These are phyloP conservation scores for Vitis hybrid DNA, from an alignment of 177 flowering plant genomes.

Conservation along the genomic window DNA sequence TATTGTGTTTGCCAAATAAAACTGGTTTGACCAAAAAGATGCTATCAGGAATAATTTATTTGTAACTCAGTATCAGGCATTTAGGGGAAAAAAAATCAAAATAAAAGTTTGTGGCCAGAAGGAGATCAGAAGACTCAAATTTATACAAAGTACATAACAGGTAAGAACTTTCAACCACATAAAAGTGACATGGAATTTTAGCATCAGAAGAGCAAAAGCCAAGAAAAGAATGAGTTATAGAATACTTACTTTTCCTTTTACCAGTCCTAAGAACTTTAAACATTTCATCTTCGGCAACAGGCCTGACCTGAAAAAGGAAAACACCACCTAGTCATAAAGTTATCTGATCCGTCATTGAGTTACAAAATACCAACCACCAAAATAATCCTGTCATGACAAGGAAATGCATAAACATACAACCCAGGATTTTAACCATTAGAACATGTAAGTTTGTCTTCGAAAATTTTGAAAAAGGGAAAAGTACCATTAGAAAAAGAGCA, in stretches of 20 bases:
- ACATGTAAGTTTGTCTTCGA: no score
- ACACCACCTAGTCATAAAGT: not conserved
- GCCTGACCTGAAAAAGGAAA: conserved; percentile 69
- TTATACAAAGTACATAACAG: not conserved
- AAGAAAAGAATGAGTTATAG: not conserved
- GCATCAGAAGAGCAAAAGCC: not conserved
- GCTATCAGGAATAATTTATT: no score
- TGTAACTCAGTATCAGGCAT: no score
- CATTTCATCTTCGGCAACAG: conserved; percentile 99
- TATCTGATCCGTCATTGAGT: not conserved
- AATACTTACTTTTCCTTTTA: conserved; percentile 80
- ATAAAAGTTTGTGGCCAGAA: no score
- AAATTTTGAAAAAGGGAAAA: not conserved
- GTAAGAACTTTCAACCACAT: not conserved
- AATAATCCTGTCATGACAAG: not conserved
- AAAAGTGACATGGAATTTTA: not conserved
- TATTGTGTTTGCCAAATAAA: no score
- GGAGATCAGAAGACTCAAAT: no score
- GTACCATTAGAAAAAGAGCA: not conserved
- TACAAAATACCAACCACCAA: not conserved
- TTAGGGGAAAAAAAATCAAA: no score
- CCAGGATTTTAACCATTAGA: not conserved
- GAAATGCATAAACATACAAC: not conserved
- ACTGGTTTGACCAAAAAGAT: no score
- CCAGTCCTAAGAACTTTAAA: conserved; percentile 89